A percentile compares a stretch with the other conserved stretches of the same genome.
Conservation (phyloP, 2,329 filamentous ascomycete genomes). For the Aspergillus melleus region DNA sequence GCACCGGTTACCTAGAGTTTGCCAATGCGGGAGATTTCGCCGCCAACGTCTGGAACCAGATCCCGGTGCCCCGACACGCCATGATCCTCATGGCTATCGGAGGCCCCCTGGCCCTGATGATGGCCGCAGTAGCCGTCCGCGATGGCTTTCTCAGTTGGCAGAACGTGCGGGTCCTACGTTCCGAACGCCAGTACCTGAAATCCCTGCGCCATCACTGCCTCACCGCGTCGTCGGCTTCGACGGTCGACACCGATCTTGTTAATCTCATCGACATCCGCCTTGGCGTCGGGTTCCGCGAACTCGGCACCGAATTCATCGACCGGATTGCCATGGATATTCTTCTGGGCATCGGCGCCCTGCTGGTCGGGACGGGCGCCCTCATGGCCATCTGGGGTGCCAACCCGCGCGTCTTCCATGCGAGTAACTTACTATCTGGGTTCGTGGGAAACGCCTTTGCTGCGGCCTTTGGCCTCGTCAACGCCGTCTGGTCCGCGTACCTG, state of each 20-base stretch:
- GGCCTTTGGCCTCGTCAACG: constrained; percentile 52
- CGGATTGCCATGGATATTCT: constrained; percentile 53
- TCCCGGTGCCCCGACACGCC: constrained; percentile 52
- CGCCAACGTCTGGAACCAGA: constrained; percentile 58
- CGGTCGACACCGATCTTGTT: constrained; percentile 11
- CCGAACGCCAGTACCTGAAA: constrained; percentile 41
- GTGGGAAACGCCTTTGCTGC: constrained; percentile 55
- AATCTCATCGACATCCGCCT: constrained; percentile 39
- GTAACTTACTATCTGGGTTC: constrained; percentile 57
- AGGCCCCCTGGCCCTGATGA: constrained; percentile 47
- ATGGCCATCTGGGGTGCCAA: constrained; percentile 56
- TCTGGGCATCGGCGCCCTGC: constrained; percentile 51
- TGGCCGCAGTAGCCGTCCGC: constrained; percentile 48
- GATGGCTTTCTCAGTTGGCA: constrained; percentile 47
- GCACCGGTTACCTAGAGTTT: constrained; percentile 55
- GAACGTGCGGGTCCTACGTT: constrained; percentile 49
- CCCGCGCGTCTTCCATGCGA: constrained; percentile 43
- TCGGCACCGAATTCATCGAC: constrained; percentile 53
- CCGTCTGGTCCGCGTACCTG: constrained; percentile 50
- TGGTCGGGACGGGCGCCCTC: constrained; percentile 54
- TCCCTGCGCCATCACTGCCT: constrained; percentile 11
- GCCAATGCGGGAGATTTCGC: constrained; percentile 59
- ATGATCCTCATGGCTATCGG: constrained; percentile 54
- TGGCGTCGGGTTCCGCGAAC: constrained; percentile 50
- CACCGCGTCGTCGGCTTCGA: constrained; percentile 16